A percentile compares a stretch with the other conserved stretches of the same genome.
Conservation (phyloP, 1,139 yeast species). For the Yamadazyma atmosphaerica region DNA sequence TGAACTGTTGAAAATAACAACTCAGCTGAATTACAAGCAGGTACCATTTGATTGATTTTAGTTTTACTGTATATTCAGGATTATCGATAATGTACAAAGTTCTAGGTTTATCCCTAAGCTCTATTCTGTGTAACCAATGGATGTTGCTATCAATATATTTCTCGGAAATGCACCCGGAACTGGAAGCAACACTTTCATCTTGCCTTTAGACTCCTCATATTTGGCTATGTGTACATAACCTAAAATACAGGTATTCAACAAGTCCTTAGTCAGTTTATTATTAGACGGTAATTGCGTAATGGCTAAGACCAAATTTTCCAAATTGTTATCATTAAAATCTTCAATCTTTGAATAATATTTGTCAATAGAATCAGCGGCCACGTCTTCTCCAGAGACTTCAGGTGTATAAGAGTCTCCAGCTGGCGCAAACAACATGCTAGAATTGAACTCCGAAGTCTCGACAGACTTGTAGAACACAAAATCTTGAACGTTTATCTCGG, state of each 20-base stretch:
- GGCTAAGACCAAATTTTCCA: conserved; percentile 76
- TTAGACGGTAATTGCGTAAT: conserved; percentile 62
- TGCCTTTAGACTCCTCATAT: conserved; percentile 66
- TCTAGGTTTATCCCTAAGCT: background rate
- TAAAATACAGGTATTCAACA: conserved; percentile 60
- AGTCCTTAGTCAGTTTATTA: conserved; percentile 47
- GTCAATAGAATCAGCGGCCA: conserved; percentile 32
- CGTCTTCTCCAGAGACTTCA: conserved; percentile 24
- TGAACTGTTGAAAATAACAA: conserved; percentile 39
- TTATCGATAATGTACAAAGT: conserved; percentile 4
- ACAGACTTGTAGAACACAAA: conserved; percentile 41
- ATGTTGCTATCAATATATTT: conserved; percentile 30
- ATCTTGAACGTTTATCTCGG: conserved; percentile 40
- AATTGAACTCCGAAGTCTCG: conserved; percentile 35
- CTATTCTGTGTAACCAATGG: conserved; percentile 32
- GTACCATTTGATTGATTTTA: conserved; percentile 69
- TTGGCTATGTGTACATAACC: conserved; percentile 60
- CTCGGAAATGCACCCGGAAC: conserved; percentile 83
- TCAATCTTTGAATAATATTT: conserved; percentile 33
- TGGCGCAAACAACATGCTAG: conserved; percentile 45
- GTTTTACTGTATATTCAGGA: conserved; percentile 1
- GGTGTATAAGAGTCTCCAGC: conserved; percentile 46
- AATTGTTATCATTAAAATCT: conserved; percentile 53
- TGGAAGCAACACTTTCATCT: conserved; percentile 74
- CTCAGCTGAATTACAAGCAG: conserved; percentile 31